Evolutionary conservation across 768 basidiomycete genomes (phyloP).

Genomic region (Boletus rubropictus): DNA sequence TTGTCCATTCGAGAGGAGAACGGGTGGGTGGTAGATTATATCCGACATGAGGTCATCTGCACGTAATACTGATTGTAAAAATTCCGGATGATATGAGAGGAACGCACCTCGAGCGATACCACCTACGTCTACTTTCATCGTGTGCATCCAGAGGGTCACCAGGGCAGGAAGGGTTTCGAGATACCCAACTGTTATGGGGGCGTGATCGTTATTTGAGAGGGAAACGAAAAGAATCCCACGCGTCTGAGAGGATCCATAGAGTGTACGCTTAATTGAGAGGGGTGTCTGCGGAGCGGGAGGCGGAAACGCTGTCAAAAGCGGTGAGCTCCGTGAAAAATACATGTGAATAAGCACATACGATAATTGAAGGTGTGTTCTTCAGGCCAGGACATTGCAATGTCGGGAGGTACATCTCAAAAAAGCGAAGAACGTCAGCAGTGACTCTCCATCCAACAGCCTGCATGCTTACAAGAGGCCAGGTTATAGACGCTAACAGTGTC

Average conservation of each 20-base stretch:
- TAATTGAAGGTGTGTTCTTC: constrained; percentile 47
- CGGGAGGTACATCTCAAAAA: constrained; percentile 35
- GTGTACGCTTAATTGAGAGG: constrained; percentile 60
- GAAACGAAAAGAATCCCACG: constrained; percentile 65
- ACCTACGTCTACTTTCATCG: constrained; percentile 49
- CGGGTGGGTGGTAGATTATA: constrained; percentile 52
- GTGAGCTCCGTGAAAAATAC: not conserved
- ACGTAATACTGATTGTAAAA: not conserved
- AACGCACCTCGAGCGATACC: constrained; percentile 43
- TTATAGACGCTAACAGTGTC: constrained; percentile 44
- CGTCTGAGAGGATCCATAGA: constrained; percentile 72
- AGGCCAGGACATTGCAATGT: constrained; percentile 55
- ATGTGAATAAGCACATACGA: constrained; percentile 37
- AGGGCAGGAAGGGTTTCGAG: constrained; percentile 94
- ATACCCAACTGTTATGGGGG: constrained; percentile 49
- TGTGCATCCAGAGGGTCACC: constrained; percentile 82
- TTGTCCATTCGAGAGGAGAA: constrained; percentile 13
- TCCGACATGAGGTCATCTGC: constrained; percentile 60
- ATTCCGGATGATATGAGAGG: no score
- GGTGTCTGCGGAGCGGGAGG: constrained; percentile 37
- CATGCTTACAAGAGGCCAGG: constrained; percentile 38
- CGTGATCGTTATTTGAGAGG: constrained; percentile 51
- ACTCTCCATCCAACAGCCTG: not conserved
- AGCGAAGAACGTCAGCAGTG: not conserved
- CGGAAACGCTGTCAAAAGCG: constrained; percentile 32